These are phyloP conservation scores for Guadua angustifolia DNA, from an alignment of 176 grass and related monocot species.

Conservation along the genomic window DNA sequence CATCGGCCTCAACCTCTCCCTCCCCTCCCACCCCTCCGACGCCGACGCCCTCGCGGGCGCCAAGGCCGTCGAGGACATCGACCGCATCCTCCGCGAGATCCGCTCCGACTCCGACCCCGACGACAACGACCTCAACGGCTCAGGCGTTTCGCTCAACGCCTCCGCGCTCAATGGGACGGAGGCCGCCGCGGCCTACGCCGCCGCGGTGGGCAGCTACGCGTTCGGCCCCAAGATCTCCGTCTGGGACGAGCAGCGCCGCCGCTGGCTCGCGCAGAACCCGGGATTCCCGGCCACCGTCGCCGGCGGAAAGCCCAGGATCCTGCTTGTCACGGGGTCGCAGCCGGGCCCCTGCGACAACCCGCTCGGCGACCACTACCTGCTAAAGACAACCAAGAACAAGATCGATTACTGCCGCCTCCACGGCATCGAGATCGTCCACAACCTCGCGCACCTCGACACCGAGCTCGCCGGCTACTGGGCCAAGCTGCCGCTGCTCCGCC, in stretches of 20 bases:
- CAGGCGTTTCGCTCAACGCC: slow-evolving; percentile 35
- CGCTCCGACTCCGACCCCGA: slow-evolving; percentile 76
- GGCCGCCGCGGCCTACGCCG: slow-evolving; percentile 34
- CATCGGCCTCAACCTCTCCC: slow-evolving; percentile 69
- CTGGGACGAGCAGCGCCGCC: slow-evolving; percentile 71
- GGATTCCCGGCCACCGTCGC: slow-evolving; percentile 58
- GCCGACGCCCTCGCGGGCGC: slow-evolving; percentile 56
- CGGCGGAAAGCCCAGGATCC: slow-evolving; percentile 69
- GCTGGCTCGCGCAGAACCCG: slow-evolving; percentile 67
- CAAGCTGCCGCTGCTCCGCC: slow-evolving; percentile 86
- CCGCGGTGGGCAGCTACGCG: slow-evolving; percentile 45
- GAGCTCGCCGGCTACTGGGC: slow-evolving; percentile 91
- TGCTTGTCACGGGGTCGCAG: slow-evolving; percentile 82
- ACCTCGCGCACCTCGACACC: slow-evolving; percentile 82
- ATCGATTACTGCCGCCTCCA: slow-evolving; percentile 93
- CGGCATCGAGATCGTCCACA: slow-evolving; percentile 91
- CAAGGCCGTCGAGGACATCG: slow-evolving; percentile 86
- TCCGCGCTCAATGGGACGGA: slow-evolving; percentile 41
- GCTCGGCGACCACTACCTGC: slow-evolving; percentile 90
- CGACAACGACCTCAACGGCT: slow-evolving; percentile 28
- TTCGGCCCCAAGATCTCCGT: slow-evolving; percentile 75
- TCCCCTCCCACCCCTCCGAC: slow-evolving; percentile 51
- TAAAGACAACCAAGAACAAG: slow-evolving; percentile 93
- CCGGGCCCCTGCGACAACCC: slow-evolving; percentile 87
- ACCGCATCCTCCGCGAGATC: slow-evolving; percentile 90